Percentiles rank a stretch among this genome's conserved stretches.
Evolutionary conservation across 352 stramenopile species (phyloP).

Genomic region (Heterotrichella gracilis): DNA sequence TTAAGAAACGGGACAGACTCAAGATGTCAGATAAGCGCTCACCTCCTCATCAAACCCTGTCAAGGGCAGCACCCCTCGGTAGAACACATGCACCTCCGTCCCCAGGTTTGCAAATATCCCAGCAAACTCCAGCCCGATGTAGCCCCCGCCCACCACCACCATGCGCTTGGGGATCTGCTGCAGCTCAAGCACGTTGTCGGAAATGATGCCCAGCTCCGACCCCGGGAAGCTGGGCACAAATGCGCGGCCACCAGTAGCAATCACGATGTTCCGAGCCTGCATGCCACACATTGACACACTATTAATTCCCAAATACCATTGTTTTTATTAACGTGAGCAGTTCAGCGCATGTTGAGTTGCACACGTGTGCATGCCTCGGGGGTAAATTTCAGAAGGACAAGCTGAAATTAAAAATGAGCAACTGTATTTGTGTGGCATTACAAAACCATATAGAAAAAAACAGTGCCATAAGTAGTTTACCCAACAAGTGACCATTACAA

Average conservation of each 20-base stretch:
- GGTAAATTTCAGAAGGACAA: no score
- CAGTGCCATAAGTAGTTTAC: no score
- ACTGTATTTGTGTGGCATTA: no score
- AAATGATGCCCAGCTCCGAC: conserved; percentile 60
- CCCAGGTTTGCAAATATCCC: conserved; percentile 66
- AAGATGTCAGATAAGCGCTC: no score
- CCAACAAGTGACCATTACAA: no score
- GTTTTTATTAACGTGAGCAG: no score
- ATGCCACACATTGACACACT: conserved; percentile 21
- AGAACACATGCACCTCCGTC: conserved; percentile 47
- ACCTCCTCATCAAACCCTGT: conserved; percentile 52
- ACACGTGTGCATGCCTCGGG: no score
- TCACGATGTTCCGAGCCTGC: conserved; percentile 53
- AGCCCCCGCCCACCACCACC: conserved; percentile 74
- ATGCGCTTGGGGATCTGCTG: conserved; percentile 48
- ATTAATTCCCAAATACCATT: no score
- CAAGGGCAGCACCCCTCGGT: conserved; percentile 41
- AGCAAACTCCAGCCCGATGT: conserved; percentile 86
- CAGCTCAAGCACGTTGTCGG: conserved; percentile 83
- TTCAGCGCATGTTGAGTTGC: no score
- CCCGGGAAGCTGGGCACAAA: conserved; percentile 38
- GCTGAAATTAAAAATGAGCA: no score
- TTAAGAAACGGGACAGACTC: conserved; percentile 27
- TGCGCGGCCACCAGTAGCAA: conserved; percentile 60
- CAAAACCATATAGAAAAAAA: no score